Evolutionary conservation across 345 rosid species (phyloP).

Genomic region (Gossypium sturtianum): DNA sequence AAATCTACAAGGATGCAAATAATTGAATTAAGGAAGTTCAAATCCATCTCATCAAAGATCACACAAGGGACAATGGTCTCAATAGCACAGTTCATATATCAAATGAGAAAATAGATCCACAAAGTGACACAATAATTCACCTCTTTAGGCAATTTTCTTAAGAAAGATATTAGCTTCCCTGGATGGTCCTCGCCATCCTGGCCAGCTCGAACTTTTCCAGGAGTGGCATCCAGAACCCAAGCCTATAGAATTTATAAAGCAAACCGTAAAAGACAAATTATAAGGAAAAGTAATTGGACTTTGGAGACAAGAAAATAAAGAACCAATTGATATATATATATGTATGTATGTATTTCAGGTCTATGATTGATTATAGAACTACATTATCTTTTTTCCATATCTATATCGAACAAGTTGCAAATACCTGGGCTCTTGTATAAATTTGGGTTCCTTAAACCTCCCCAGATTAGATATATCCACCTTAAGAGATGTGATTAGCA

Average conservation of each 20-base stretch:
- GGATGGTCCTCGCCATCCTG: constrained; percentile 93
- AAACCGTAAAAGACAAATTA: background rate
- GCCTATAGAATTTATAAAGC: constrained; percentile 36
- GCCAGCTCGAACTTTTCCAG: constrained; percentile 88
- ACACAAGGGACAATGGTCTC: background rate
- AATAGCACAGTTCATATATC: background rate
- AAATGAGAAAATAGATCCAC: background rate
- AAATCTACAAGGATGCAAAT: background rate
- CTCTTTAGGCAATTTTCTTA: constrained; percentile 60
- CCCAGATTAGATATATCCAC: background rate
- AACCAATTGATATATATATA: background rate
- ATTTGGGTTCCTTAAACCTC: background rate
- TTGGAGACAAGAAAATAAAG: background rate
- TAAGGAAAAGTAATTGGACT: background rate
- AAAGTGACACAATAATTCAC: constrained; percentile 27
- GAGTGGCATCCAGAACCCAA: constrained; percentile 97
- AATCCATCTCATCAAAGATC: background rate
- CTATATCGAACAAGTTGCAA: background rate
- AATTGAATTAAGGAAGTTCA: background rate
- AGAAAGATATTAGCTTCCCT: constrained; percentile 67
- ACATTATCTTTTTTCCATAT: background rate
- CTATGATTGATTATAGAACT: background rate
- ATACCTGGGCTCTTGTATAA: background rate
- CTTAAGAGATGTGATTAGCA: constrained; percentile 1
- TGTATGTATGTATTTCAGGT: background rate